Evolutionary conservation across 257 asterid genomes (phyloP).

Genomic region (Forsythia viridissima): DNA sequence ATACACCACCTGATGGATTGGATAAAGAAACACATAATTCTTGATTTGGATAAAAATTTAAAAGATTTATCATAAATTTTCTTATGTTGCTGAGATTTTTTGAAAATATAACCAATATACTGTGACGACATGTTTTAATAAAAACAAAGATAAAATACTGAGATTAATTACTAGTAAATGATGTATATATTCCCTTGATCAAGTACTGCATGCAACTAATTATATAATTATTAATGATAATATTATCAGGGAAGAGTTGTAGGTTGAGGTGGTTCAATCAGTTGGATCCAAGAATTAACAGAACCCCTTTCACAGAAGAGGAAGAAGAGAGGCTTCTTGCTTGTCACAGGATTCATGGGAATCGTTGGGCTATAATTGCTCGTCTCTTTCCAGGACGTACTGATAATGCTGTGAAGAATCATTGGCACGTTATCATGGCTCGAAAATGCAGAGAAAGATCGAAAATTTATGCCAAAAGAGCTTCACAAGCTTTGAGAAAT

Average conservation of each 20-base stretch:
- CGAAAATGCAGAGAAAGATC: constrained; percentile 68
- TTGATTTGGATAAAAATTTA: too few relatives aligned
- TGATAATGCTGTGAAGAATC: constrained; percentile 90
- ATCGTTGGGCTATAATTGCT: constrained; percentile 89
- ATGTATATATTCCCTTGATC: neutral
- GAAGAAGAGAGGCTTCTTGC: constrained; percentile 87
- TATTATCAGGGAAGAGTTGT: constrained; percentile 79
- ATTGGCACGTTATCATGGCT: constrained; percentile 97
- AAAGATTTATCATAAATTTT: too few relatives aligned
- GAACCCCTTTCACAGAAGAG: constrained; percentile 80
- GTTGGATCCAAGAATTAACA: constrained; percentile 79
- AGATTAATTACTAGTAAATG: neutral
- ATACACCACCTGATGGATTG: neutral
- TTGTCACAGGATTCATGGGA: constrained; percentile 79
- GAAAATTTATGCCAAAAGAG: constrained; percentile 43
- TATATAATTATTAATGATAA: neutral
- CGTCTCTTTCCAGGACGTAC: constrained; percentile 85
- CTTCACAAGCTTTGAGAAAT: constrained; percentile 19
- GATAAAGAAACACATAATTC: neutral
- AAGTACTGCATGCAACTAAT: neutral
- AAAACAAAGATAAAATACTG: neutral
- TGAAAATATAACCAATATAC: too few relatives aligned
- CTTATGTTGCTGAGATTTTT: neutral
- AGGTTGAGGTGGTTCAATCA: constrained; percentile 97
- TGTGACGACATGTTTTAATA: neutral